Base-by-base conservation (phyloP, 768 basidiomycete species). In the Suillus subluteus region DNA sequence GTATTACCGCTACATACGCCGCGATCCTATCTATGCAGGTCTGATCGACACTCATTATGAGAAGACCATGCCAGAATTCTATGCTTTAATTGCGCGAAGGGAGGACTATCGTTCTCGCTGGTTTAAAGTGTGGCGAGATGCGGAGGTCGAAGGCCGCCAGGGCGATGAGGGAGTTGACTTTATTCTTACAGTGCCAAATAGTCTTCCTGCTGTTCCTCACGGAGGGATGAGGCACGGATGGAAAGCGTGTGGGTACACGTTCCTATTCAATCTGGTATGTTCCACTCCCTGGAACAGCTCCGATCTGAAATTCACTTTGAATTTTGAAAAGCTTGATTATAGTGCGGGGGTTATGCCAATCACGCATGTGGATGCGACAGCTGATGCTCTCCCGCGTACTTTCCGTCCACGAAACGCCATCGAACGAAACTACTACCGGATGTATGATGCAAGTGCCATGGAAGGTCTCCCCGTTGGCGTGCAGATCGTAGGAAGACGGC, bases 261-360 rank as follows among this genome's bases (percentile, higher is more conserved):
- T 87, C 71, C 70, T 92, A 40, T 92, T 89, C 78, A 92, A 88
- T 67, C 69, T 91, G 71, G 90, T 89, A 55, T 63, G 84, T 73
- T 13, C 44, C 4, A 38, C 48, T 3, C 18, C 18, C 15, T 65
- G 65, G 1, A 18, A 30, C 41, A 15, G 16, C 35, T 43, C 8
- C 35, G 15, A n/a, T 44, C 26, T n/a, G 35, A 43, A 15, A 16
- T 11, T 48, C 50, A 12, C 11, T 44, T 12, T 58, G 7, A 37
- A 21, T 15, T 26, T 59, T 23, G 40, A 40, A 50, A 43, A 83
- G 81, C 77, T 83, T 37, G 85, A 86, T 65, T 81, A 82, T 65
- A 73, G 78, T 12, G 81, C 82, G 1, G 81, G 82, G 13, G 80
- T 81, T 26, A 77, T 86, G 70, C 85, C 86, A 0, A 82, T 84